Evolutionary conservation across 192 early-diverging fungal species (phyloP).

Genomic region (Ambispora gerdemannii): DNA sequence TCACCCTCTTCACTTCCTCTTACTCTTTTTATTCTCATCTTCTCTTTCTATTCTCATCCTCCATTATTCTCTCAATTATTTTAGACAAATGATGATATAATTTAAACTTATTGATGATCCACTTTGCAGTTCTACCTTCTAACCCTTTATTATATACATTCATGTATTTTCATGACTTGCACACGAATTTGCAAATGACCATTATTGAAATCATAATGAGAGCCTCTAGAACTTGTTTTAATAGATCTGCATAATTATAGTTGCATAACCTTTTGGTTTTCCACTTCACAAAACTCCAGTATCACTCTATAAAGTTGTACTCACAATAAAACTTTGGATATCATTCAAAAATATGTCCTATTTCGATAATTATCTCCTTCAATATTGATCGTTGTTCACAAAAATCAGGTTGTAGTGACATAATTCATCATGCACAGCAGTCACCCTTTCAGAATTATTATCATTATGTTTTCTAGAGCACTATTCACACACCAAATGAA

Average conservation of each 20-base stretch:
- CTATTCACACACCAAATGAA: conserved; percentile 12
- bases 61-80: neutral
- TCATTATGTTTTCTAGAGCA: conserved; percentile 25
- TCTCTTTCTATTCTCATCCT: no score
- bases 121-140: conserved; percentile 10
- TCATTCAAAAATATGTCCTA: conserved; percentile 13
- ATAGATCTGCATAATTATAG: conserved; percentile 17
- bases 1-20: no score
- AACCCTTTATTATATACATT: conserved; percentile 12
- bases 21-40: no score
- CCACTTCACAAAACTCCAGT: conserved; percentile 12
- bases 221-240: neutral
- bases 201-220: conserved; percentile 11
- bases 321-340: conserved; percentile 27
- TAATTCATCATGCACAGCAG: neutral
- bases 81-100: conserved; percentile 2
- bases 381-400: conserved; percentile 9
- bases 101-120: conserved; percentile 12
- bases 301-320: conserved; percentile 20
- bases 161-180: conserved; percentile 24
- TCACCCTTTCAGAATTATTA: neutral
- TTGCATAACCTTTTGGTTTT: neutral
- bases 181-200: conserved; percentile 5
- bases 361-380: neutral
- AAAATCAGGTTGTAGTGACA: neutral